Evolutionary conservation across 306 rosid species (phyloP).

Genomic region (Ochetophila trinervis): DNA sequence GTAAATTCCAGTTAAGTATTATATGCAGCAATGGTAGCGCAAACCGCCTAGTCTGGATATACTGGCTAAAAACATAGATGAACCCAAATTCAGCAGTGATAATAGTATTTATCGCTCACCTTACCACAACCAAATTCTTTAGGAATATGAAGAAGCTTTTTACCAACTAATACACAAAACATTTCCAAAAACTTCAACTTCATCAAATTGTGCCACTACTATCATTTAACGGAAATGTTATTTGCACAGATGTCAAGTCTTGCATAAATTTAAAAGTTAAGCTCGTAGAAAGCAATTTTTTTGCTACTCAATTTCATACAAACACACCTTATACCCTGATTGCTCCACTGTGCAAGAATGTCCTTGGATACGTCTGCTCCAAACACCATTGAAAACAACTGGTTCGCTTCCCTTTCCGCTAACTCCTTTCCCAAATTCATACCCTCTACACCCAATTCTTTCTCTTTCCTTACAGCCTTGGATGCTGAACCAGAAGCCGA

Average conservation of each 20-base stretch:
- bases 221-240: neutral
- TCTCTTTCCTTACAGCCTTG: conserved; percentile 39
- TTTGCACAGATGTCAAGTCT: too few species aligned
- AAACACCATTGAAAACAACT: conserved; percentile 77
- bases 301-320: neutral
- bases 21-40: neutral
- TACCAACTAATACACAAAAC: neutral
- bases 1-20: neutral
- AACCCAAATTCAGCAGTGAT: neutral
- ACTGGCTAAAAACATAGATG: neutral
- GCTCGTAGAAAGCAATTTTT: neutral
- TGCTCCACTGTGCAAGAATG: conserved; percentile 90
- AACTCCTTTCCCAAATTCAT: conserved; percentile 56
- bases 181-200: neutral
- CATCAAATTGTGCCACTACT: neutral
- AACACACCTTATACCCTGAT: conserved; percentile 90
- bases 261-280: too few species aligned
- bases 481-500: conserved; percentile 17
- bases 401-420: conserved; percentile 54
- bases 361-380: conserved; percentile 74
- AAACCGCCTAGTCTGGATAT: neutral
- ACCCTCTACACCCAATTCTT: conserved; percentile 29
- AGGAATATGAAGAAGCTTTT: neutral
- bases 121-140: too few species aligned
- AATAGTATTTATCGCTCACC: too few species aligned